phyloP scores from a whole-genome alignment of 805 yeast species.

The Yueomyces sp. region DNA sequence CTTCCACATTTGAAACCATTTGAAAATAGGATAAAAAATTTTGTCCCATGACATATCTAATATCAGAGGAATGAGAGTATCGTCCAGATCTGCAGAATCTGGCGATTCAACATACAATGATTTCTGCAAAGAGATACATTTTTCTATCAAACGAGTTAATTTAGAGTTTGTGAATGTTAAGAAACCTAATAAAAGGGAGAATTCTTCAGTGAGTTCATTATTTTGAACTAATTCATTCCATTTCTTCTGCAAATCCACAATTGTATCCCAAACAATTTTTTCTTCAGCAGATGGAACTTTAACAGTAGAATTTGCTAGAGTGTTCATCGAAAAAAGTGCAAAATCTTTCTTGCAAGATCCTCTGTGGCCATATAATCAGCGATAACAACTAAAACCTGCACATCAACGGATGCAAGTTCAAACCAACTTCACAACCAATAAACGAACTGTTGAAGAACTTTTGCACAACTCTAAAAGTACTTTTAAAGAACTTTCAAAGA shows the following conservation, averaged over 20 bases:
- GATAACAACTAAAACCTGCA: too few species aligned
- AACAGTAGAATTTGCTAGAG: neutral
- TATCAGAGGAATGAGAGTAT: constrained; percentile 11
- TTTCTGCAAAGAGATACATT: neutral
- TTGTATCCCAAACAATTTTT: constrained; percentile 8
- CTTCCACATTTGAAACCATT: constrained; percentile 34
- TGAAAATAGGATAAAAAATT: constrained; percentile 52
- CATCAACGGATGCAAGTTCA: too few species aligned
- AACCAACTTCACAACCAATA: too few species aligned
- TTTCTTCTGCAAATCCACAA: constrained; percentile 12
- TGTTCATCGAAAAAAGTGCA: neutral
- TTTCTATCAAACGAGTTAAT: constrained; percentile 7
- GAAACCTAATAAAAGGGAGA: constrained; percentile 16
- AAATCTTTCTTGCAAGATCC: too few species aligned
- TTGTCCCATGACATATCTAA: constrained; percentile 47
- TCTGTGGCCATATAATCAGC: too few species aligned
- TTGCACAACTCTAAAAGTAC: too few species aligned
- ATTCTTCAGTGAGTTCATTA: constrained; percentile 16
- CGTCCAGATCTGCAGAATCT: constrained; percentile 3
- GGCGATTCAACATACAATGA: neutral
- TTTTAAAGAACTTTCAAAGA: too few species aligned
- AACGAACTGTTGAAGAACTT: too few species aligned
- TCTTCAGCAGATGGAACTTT: constrained; percentile 1
- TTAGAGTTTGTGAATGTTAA: constrained; percentile 19
- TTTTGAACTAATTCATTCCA: constrained; percentile 13